Evolutionary conservation across 2,329 filamentous ascomycete species (phyloP), one percentile per base, ranked within the genome.

Genomic region (Penicillium sp.): DNA sequence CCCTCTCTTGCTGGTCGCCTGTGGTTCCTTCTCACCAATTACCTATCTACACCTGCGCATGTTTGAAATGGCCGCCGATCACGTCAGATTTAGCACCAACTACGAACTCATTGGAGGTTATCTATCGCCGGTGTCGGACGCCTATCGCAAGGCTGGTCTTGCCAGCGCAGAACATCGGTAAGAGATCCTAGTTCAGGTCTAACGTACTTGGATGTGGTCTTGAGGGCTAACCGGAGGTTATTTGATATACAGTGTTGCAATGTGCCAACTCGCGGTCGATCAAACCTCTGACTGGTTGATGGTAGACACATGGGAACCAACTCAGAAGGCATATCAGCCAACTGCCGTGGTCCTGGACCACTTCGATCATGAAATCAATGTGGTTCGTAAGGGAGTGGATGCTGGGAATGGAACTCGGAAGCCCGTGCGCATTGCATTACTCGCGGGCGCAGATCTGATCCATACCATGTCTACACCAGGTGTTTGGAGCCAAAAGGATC

Each of bases 311-410:
- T 95, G 89, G 87, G 92, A 96, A 78, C 89, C 90, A n/a, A 79
- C 88, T 65, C 86, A 95, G 75, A 84, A 87, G 67, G 82, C 89
- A 61, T 97, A 96, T 70, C 87, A 91, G 58, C 91, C 91, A 14
- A 97, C 93, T 0, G 93, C 92, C 36, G 84, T 88, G 64, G 92
- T 96, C 38, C 79, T 97, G 45, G 91, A 96, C 68, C 93, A 97
- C 74, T 94, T 97, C 65, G 86, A 95, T 62, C 78, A 93, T 68
- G 91, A 97, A 71, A 90, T 97, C 70, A 96, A 97, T 70, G 82
- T 84, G 23, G 83, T 90, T 41, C 78, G 86, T 29, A 86, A 88
- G 36, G 92, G 92, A 7, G 84, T 94, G 29, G 81, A 89, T 65
- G 83, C 81, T 43, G 79, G 81, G 18, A 82, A 87, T 61, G 90